Evolutionary conservation across 306 rosid genomes (phyloP), one percentile per base, ranked within the genome.

Genomic region (Quercus engelmannii): DNA sequence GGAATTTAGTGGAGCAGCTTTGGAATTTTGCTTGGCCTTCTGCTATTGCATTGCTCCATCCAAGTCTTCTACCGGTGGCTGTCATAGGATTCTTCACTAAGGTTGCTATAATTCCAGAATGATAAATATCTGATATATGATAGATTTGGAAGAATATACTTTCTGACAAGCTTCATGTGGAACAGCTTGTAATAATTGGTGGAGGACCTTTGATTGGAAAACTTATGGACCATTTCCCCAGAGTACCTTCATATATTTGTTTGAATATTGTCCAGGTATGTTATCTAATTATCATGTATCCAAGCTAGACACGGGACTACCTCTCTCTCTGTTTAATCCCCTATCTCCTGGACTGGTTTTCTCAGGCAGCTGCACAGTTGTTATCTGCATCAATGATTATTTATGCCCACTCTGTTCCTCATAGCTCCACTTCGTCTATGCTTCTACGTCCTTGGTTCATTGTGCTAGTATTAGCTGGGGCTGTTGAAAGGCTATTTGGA

Each of bases 11-110:
- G 73, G 99, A 96, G 83, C 99, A 96, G 78, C 90, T 93, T 82
- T 96, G 99, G 99, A 91, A 83, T 88, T 96, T 96, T 61, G 97
- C 99, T 73, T 96, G 98, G 99, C 99, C 99, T 84, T 91, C 98
- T 73, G 93, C 99, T 67, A 93, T 96, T 70, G 99, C 98, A 58
- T 79, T 96, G 86, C 89, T 91, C 74, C 97, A 96, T 81, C 91
- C 98, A 23, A 96, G 99, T 87, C 98, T 96, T 82, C 85, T 91
- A 76, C 99, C 99, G 2, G 98, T 96, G 80, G 99, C 98, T 23
- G 89, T 91, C 61, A 89, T 93, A 87, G 93, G 96, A 73, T 96
- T 96, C 88, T 86, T 93, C 83, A 81, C 94, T 49, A 93, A 93
- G 93, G 94, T 93, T 86, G 85, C 83, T 3, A 57, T 72, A 49